These are phyloP conservation scores for Rhododendron griersonianum DNA, from an alignment of 148 eudicot genomes.

Conservation along the genomic window DNA sequence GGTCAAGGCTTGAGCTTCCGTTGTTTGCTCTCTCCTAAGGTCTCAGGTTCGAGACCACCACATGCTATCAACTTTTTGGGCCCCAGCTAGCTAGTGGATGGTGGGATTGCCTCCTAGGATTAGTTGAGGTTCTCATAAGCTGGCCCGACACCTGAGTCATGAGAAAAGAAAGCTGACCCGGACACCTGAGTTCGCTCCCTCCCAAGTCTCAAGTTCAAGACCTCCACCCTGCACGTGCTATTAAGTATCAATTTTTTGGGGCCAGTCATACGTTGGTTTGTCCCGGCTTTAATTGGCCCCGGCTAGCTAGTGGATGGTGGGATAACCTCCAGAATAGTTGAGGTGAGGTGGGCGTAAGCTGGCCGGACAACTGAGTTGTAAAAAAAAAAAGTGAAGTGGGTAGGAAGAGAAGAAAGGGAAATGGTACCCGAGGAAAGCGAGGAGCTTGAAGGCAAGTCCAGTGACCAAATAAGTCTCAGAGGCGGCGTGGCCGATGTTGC, in stretches of 20 bases:
- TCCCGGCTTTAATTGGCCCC: background rate
- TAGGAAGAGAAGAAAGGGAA: background rate
- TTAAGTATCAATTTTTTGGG: no score
- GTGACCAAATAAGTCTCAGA: conserved; percentile 82
- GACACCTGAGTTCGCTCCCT: no score
- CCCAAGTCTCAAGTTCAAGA: no score
- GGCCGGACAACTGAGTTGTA: background rate
- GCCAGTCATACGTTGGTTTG: no score
- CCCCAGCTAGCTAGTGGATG: background rate
- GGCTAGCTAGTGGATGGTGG: background rate
- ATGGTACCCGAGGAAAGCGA: conserved; percentile 72
- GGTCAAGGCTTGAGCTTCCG: no score
- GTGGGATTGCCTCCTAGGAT: background rate
- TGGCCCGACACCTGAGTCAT: no score
- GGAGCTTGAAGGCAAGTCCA: conserved; percentile 65
- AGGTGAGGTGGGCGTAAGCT: background rate
- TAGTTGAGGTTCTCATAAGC: background rate
- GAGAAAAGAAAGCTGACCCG: no score
- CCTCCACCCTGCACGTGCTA: no score
- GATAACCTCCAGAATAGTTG: no score
- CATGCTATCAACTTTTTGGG: background rate
- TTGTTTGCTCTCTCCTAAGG: background rate
- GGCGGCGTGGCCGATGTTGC: conserved; percentile 77
- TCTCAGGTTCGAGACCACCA: background rate
- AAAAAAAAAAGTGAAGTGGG: no score